Evolutionary conservation across 352 stramenopile genomes (phyloP), one percentile per base, ranked within the genome.

Genomic region (Globisporangium heterothallicum): DNA sequence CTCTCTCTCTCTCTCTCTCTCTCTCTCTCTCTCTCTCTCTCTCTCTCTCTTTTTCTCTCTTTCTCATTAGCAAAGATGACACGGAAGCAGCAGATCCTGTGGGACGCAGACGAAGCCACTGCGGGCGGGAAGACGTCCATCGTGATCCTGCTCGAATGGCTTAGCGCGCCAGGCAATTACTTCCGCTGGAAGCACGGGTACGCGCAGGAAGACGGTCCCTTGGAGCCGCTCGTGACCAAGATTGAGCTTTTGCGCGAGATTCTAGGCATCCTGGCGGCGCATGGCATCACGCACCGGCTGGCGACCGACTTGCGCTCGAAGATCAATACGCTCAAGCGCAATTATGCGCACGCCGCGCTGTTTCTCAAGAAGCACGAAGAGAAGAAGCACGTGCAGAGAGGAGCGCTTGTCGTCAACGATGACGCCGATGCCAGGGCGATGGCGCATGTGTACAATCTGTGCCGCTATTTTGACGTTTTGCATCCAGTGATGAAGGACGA

Each of bases 101-200:
- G 66, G 66, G 47, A 57, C 16, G 58, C 56, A 18, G 66, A 75
- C 50, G 59, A 70, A 53, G 34, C 52, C 26, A 52, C 40, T 1
- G n/a, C 30, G 1, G 56, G 61, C 9, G 57, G 67, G 10, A 72
- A 73, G 51, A 77, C 68, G 2, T 82, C 72, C 21, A 73, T 82
- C 56, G 63, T 64, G 10, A 58, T 83, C n/a, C 34, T 83, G 26
- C 58, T 83, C 27, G 69, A 74, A 34, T 83, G 72, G 72, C 56
- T 83, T 22, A 56, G 53, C 8, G 14, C 19, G 2, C 55, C 34
- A 0, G 67, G 59, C 29, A 79, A 83, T 58, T 77, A 78, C 56
- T 52, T 57, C 4, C 68, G 72, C 41, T 83, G 72, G 72, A 52
- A 56, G 18, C 51, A 43, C 21, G 53, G 64, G 34, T 40, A 49